Percentiles rank a stretch among this genome's conserved stretches.
These are phyloP conservation scores for Mariannaea elegans DNA, from an alignment of 2,329 filamentous ascomycete genomes.

Conservation along the genomic window DNA sequence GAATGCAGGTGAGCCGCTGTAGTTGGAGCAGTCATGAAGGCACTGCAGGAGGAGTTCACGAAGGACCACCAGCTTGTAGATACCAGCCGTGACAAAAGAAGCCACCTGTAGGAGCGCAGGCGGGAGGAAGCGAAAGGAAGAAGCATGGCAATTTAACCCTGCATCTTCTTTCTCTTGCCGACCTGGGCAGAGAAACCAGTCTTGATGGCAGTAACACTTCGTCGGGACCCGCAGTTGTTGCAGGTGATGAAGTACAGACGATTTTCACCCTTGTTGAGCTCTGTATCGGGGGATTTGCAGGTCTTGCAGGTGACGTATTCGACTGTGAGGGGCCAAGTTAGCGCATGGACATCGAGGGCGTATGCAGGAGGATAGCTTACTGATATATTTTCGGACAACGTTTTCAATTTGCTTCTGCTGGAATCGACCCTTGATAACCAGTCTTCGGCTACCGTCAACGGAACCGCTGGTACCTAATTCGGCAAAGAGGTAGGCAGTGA, in stretches of 20 bases:
- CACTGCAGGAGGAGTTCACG: constrained; percentile 12
- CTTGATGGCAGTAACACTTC: constrained; percentile 97
- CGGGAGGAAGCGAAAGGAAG: constrained; percentile 13
- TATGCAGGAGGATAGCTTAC: constrained; percentile 58
- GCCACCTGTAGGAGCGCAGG: constrained; percentile 15
- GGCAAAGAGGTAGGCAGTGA: constrained; percentile 95
- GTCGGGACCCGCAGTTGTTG: constrained; percentile 82
- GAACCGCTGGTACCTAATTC: constrained; percentile 97
- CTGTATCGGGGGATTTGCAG: constrained; percentile 92
- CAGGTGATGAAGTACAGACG: constrained; percentile 98
- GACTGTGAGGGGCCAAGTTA: constrained; percentile 56
- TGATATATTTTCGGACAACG: constrained; percentile 93
- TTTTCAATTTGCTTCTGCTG: constrained; percentile 99
- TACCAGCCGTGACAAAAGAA: constrained; percentile 21
- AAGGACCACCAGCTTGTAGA: constrained; percentile 4
- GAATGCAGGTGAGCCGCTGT: neutral
- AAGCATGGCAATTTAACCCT: constrained; percentile 66
- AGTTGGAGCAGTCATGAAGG: constrained; percentile 21
- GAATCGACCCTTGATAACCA: constrained; percentile 99
- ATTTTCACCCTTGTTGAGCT: constrained; percentile 99
- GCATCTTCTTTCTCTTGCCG: constrained; percentile 96
- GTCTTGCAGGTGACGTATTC: constrained; percentile 99
- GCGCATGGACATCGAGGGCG: constrained; percentile 31
- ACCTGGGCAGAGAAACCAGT: constrained; percentile 99
- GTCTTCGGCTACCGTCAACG: constrained; percentile 88